A percentile compares a stretch with the other conserved stretches of the same genome.
Conservation (phyloP, 2,329 filamentous ascomycete species). For the Fusarium sp. region DNA sequence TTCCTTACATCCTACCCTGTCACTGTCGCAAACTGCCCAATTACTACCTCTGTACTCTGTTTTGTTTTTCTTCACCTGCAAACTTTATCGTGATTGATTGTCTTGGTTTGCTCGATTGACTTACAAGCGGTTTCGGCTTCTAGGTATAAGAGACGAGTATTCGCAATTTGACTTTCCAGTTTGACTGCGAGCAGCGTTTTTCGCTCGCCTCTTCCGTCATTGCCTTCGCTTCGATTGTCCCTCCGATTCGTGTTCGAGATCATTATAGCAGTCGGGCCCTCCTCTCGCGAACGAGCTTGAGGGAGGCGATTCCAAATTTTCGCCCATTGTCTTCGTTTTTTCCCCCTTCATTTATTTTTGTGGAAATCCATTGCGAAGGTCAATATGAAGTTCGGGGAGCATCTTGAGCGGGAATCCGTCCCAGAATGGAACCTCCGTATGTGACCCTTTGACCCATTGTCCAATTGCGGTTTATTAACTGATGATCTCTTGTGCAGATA, state of each 20-base stretch:
- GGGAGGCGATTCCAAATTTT: slow-evolving; percentile 5
- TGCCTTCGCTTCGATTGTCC: slow-evolving; percentile 11
- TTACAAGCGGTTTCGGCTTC: slow-evolving; percentile 8
- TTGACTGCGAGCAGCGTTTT: slow-evolving; percentile 25
- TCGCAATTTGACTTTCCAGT: neutral
- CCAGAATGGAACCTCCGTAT: slow-evolving; percentile 84
- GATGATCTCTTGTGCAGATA: slow-evolving; percentile 65
- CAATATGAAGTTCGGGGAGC: slow-evolving; percentile 59
- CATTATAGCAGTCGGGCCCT: neutral
- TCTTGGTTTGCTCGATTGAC: slow-evolving; percentile 30
- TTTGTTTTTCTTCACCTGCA: neutral
- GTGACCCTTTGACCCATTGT: slow-evolving; percentile 44
- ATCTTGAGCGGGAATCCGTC: slow-evolving; percentile 79
- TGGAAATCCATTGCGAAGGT: neutral
- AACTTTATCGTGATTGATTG: slow-evolving; percentile 16
- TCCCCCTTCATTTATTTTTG: neutral
- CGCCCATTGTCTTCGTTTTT: neutral
- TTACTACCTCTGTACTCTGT: neutral
- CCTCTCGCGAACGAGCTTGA: slow-evolving; percentile 6
- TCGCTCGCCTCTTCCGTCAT: slow-evolving; percentile 27
- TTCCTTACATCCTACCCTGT: slow-evolving; percentile 25
- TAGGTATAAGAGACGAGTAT: slow-evolving; percentile 20
- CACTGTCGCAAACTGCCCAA: slow-evolving; percentile 12
- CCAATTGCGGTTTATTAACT: slow-evolving; percentile 9
- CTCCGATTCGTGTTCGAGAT: slow-evolving; percentile 17